Evolutionary conservation across 352 stramenopile genomes (phyloP).

Genomic region (Globisporangium lucens): DNA sequence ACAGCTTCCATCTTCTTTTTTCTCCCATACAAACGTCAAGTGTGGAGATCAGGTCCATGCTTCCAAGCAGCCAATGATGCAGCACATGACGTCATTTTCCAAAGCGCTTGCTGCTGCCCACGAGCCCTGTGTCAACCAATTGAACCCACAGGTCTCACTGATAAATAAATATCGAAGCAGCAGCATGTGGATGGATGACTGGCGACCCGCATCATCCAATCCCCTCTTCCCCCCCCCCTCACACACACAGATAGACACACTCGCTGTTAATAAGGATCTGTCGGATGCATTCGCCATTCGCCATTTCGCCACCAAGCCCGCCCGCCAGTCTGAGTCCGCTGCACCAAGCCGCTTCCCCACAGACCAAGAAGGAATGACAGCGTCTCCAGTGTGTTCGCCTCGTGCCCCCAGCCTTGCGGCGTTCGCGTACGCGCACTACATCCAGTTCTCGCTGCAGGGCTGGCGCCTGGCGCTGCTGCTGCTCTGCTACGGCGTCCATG

Average conservation of each 20-base stretch:
- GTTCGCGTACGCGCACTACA: slow-evolving; percentile 5
- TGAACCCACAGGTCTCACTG: not conserved
- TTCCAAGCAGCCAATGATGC: slow-evolving; percentile 1
- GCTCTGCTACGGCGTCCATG: not conserved
- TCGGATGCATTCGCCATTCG: not conserved
- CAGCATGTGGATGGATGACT: not conserved
- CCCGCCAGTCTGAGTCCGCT: not conserved
- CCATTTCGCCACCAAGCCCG: not conserved
- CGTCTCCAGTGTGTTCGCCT: not conserved
- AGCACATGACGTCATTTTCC: not conserved
- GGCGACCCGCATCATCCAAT: not conserved
- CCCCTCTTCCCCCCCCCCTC: no score
- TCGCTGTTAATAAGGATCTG: not conserved
- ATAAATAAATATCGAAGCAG: slow-evolving; percentile 5
- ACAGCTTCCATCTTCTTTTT: not conserved
- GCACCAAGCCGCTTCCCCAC: not conserved
- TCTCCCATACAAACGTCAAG: not conserved
- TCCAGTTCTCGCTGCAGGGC: slow-evolving; percentile 10
- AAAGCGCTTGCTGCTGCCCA: not conserved
- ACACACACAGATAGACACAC: not conserved
- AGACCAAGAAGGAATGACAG: not conserved
- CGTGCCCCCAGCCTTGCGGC: not conserved
- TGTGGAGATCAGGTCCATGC: slow-evolving; percentile 2
- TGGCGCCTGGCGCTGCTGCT: slow-evolving; percentile 15
- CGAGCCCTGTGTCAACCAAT: not conserved